Percentiles rank a stretch among this genome's conserved stretches.
phyloP scores from a whole-genome alignment of 2,329 filamentous ascomycete genomes.

The Ascocoryne sarcoides region DNA sequence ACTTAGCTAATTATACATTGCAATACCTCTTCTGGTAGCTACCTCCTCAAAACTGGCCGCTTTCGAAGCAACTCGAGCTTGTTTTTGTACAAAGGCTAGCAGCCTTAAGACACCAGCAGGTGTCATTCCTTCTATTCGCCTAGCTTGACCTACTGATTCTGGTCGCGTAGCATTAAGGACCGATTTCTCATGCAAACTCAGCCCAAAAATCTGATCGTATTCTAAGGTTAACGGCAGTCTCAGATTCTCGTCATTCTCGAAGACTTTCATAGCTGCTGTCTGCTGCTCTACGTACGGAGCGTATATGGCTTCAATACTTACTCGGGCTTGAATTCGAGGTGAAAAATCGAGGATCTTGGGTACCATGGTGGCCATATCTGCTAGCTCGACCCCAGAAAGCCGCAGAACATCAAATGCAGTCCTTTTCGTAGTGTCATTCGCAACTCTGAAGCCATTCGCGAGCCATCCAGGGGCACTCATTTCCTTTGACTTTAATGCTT shows the following conservation, averaged over 20 bases:
- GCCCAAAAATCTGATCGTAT: conserved; percentile 62
- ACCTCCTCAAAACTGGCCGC: conserved; percentile 15
- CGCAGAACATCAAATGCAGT: conserved; percentile 74
- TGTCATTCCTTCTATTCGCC: conserved; percentile 73
- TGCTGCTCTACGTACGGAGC: conserved; percentile 78
- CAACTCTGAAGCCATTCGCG: conserved; percentile 58
- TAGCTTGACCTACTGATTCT: conserved; percentile 80
- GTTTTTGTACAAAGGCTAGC: conserved; percentile 46
- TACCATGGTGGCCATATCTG: conserved; percentile 48
- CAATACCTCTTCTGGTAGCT: conserved; percentile 10
- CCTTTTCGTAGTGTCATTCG: conserved; percentile 56
- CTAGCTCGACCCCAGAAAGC: conserved; percentile 49
- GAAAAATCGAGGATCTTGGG: conserved; percentile 48
- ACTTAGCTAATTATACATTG: conserved; percentile 7
- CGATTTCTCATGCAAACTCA: conserved; percentile 72
- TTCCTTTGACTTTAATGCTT: conserved; percentile 47
- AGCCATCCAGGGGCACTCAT: conserved; percentile 59
- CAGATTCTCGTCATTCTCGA: conserved; percentile 69
- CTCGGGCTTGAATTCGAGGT: conserved; percentile 53
- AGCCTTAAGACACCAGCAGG: conserved; percentile 52
- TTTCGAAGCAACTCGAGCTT: conserved; percentile 12
- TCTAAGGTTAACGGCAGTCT: conserved; percentile 65
- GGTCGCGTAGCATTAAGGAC: conserved; percentile 63
- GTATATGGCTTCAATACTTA: conserved; percentile 76
- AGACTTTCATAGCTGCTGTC: conserved; percentile 52